Evolutionary conservation across 345 rosid genomes (phyloP).

Genomic region (Jatropha curcas): DNA sequence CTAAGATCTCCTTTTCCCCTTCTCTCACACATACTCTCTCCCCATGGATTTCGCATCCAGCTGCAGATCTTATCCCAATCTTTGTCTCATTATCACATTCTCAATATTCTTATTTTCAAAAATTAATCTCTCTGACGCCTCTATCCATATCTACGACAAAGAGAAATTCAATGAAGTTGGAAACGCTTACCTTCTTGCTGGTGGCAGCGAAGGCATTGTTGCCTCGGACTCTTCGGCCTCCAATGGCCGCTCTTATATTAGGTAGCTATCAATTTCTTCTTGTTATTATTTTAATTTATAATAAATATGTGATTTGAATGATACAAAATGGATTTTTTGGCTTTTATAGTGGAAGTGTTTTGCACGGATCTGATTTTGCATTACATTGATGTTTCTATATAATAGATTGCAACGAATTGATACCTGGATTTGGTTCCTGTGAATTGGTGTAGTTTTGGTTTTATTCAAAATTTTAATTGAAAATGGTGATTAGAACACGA

Average conservation of each 20-base stretch:
- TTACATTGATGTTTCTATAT: neutral
- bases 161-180: constrained; percentile 78
- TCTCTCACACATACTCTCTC: constrained; percentile 10
- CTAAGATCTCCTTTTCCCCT: constrained; percentile 3
- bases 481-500: neutral
- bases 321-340: no score
- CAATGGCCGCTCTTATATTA: constrained; percentile 52
- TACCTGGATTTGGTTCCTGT: no score
- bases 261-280: constrained; percentile 33
- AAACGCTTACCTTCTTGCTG: constrained; percentile 80
- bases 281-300: neutral
- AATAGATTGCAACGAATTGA: no score
- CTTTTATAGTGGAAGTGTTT: neutral
- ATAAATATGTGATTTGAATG: constrained; percentile 7
- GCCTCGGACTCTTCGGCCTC: constrained; percentile 31
- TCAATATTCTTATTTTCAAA: constrained; percentile 27
- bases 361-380: constrained; percentile 1
- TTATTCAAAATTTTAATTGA: neutral
- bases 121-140: constrained; percentile 36
- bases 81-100: constrained; percentile 16
- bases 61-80: constrained; percentile 4
- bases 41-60: constrained; percentile 45
- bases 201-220: constrained; percentile 94
- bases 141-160: constrained; percentile 67
- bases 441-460: neutral